Conservation (phyloP, 805 yeast species). For the Lipomyces spencermartinsiae region DNA sequence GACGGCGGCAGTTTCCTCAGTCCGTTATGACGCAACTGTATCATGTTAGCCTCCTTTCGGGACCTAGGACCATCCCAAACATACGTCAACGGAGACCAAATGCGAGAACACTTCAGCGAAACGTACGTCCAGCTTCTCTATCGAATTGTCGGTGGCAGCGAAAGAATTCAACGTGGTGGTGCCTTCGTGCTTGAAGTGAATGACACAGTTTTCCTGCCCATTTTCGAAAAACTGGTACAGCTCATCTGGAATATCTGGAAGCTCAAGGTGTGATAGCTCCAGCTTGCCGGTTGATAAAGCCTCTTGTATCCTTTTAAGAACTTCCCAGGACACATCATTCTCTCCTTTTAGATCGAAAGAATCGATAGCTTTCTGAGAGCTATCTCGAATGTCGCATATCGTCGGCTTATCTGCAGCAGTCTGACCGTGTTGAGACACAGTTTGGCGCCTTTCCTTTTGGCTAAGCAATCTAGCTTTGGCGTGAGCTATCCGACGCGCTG, state of each 20-base stretch:
- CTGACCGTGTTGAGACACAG: too few relatives aligned
- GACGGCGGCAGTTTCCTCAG: slow-evolving; percentile 26
- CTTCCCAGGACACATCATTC: not conserved
- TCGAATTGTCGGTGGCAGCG: slow-evolving; percentile 19
- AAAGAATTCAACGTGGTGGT: slow-evolving; percentile 14
- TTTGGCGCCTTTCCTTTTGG: not conserved
- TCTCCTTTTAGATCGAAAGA: not conserved
- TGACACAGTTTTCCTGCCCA: not conserved
- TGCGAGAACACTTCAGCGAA: slow-evolving; percentile 12
- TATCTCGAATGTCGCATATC: not conserved
- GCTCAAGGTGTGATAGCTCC: slow-evolving; percentile 13
- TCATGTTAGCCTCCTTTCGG: not conserved
- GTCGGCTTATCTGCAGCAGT: not conserved
- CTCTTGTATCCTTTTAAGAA: slow-evolving; percentile 14
- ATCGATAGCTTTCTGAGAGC: slow-evolving; percentile 1
- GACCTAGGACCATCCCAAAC: not conserved
- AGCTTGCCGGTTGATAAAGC: slow-evolving; percentile 20
- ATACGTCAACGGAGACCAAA: slow-evolving; percentile 23
- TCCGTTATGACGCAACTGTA: slow-evolving; percentile 25
- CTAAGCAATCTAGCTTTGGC: not conserved
- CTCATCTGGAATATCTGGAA: slow-evolving; percentile 24
- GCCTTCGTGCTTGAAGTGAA: not conserved
- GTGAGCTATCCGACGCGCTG: not conserved
- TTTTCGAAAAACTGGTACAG: slow-evolving; percentile 21
- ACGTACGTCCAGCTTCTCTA: slow-evolving; percentile 24